These are phyloP conservation scores for Lentinula edodes DNA, from an alignment of 768 basidiomycete species.

Conservation along the genomic window DNA sequence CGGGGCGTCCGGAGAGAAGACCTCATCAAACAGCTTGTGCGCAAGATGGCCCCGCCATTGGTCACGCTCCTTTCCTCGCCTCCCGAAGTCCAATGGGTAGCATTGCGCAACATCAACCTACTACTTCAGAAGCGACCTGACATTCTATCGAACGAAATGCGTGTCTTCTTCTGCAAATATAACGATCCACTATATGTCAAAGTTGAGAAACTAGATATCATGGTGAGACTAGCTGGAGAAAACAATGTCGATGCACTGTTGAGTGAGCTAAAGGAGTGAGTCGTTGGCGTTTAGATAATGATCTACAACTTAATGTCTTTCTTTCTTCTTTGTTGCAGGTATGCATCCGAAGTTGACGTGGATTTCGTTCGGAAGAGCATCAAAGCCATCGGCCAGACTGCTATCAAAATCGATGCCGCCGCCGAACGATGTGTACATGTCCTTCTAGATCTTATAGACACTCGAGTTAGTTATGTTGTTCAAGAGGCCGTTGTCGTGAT, in stretches of 20 bases:
- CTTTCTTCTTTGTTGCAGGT: slow-evolving; percentile 38
- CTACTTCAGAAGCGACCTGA: slow-evolving; percentile 91
- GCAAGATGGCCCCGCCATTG: slow-evolving; percentile 96
- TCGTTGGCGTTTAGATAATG: slow-evolving; percentile 4
- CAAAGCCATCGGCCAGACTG: slow-evolving; percentile 94
- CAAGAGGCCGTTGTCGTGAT: slow-evolving; percentile 98
- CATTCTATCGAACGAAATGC: slow-evolving; percentile 91
- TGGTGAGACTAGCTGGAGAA: slow-evolving; percentile 89
- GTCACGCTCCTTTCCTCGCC: slow-evolving; percentile 95
- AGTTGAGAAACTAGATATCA: slow-evolving; percentile 96
- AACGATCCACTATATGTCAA: slow-evolving; percentile 99
- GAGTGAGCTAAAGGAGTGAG: slow-evolving; percentile 94
- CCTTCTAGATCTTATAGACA: slow-evolving; percentile 86
- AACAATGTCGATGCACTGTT: slow-evolving; percentile 91
- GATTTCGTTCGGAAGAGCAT: slow-evolving; percentile 96
- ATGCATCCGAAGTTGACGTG: slow-evolving; percentile 96
- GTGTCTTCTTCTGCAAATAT: slow-evolving; percentile 99
- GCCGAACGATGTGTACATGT: slow-evolving; percentile 96
- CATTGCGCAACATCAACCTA: slow-evolving; percentile 93
- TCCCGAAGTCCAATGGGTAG: slow-evolving; percentile 98
- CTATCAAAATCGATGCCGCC: slow-evolving; percentile 89
- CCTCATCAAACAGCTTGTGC: slow-evolving; percentile 75
- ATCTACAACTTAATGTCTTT: not conserved
- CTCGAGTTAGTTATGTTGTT: slow-evolving; percentile 94
- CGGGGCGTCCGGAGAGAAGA: slow-evolving; percentile 77